These are phyloP conservation scores for Pyrus bretschneideri DNA, from an alignment of 306 rosid species.

Conservation along the genomic window DNA sequence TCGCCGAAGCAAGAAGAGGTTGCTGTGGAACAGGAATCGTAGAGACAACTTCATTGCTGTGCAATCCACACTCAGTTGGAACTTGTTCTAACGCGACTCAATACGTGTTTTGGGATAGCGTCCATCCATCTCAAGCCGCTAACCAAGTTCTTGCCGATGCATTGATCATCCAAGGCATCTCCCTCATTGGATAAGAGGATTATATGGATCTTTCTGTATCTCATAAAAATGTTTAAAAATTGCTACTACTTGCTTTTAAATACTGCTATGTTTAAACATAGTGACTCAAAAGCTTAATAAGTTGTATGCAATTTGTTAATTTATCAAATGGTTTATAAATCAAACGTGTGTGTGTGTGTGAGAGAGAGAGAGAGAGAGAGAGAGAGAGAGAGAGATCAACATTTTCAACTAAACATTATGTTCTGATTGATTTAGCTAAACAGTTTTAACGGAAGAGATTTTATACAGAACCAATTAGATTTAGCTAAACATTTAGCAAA, in stretches of 20 bases:
- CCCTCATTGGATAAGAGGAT: constrained; percentile 50
- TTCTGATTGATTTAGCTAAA: not conserved
- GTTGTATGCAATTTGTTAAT: constrained; percentile 10
- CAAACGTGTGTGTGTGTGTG: too few relatives aligned
- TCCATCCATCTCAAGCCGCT: constrained; percentile 89
- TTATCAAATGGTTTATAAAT: constrained; percentile 9
- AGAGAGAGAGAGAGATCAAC: not conserved
- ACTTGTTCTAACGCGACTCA: constrained; percentile 84
- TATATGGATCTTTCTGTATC: not conserved
- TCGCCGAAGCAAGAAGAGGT: constrained; percentile 71
- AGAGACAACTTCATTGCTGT: constrained; percentile 61
- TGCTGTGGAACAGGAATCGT: constrained; percentile 91
- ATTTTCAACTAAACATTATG: not conserved
- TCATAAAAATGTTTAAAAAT: not conserved
- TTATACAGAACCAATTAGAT: too few relatives aligned
- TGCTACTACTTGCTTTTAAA: not conserved
- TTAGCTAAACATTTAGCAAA: too few relatives aligned
- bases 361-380: not conserved
- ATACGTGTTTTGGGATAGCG: constrained; percentile 93
- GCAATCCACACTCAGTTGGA: constrained; percentile 72
- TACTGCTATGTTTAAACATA: not conserved
- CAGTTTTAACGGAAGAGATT: too few relatives aligned
- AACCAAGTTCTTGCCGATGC: constrained; percentile 84
- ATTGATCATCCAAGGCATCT: constrained; percentile 53
- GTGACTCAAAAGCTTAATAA: not conserved